These are phyloP conservation scores for Trichomonascaceae sp. DNA, from an alignment of 1,139 yeast species.

Conservation along the genomic window DNA sequence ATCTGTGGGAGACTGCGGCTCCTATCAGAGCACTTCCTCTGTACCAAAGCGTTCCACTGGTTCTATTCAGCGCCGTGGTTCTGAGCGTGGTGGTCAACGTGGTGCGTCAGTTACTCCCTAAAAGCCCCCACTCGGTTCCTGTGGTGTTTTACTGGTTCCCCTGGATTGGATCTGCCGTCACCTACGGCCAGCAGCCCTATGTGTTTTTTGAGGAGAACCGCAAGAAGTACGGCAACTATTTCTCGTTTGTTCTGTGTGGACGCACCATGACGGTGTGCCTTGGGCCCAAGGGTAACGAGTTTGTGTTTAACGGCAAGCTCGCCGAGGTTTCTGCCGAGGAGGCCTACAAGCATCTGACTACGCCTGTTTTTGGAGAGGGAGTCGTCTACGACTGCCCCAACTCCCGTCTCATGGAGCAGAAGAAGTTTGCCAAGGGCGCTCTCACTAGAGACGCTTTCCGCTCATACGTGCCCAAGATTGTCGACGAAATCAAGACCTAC, in stretches of 20 bases:
- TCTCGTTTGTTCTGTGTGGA: conserved; percentile 79
- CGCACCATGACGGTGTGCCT: conserved; percentile 88
- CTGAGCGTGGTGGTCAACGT: conserved; percentile 41
- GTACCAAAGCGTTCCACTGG: conserved; percentile 17
- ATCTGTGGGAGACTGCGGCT: conserved; percentile 3
- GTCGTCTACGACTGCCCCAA: conserved; percentile 96
- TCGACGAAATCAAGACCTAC: conserved; percentile 60
- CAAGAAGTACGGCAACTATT: conserved; percentile 77
- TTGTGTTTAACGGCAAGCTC: conserved; percentile 80
- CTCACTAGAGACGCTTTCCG: conserved; percentile 76
- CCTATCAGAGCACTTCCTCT: conserved; percentile 14
- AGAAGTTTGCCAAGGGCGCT: conserved; percentile 88
- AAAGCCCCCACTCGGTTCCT: conserved; percentile 48
- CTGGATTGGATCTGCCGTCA: conserved; percentile 85
- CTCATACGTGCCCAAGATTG: conserved; percentile 76
- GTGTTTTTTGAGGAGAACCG: conserved; percentile 73
- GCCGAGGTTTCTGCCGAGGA: conserved; percentile 92
- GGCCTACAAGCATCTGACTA: conserved; percentile 87
- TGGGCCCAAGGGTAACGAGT: conserved; percentile 97
- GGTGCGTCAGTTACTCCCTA: conserved; percentile 56
- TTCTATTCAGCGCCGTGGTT: conserved; percentile 18
- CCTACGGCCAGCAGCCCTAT: conserved; percentile 87
- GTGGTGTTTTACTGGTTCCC: conserved; percentile 89
- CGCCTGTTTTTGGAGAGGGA: conserved; percentile 96
- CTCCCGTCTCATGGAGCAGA: conserved; percentile 89